Conservation (phyloP, 164 flowering plant species). For the Cinnamomum chago region DNA sequence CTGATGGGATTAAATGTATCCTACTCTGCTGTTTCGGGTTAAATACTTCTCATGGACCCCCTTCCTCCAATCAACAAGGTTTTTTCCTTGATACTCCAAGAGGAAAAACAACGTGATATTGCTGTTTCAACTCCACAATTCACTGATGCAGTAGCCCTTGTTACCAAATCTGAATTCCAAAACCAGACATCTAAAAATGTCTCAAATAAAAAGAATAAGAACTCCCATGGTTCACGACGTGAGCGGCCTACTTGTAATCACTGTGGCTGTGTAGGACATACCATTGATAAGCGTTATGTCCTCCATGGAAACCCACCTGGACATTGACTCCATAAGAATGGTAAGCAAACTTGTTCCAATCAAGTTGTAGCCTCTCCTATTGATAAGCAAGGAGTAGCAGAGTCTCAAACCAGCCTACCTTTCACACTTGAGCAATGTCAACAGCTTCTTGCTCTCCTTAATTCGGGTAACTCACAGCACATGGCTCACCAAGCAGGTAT, state of each 20-base stretch:
- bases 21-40: background rate
- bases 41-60: slow-evolving; percentile 5
- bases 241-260: background rate
- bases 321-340: background rate
- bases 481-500: background rate
- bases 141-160: no score
- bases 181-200: background rate
- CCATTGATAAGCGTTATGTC: slow-evolving; percentile 2
- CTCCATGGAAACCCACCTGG: slow-evolving; percentile 9
- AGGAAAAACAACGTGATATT: background rate
- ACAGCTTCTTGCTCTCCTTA: background rate
- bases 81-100: background rate
- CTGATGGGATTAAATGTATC: slow-evolving; percentile 6
- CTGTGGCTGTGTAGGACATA: background rate
- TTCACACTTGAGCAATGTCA: slow-evolving; percentile 7
- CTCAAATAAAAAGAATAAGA: background rate
- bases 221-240: background rate
- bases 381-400: no score
- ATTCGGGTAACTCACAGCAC: background rate
- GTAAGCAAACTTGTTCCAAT: background rate
- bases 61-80: background rate
- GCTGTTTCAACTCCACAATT: background rate
- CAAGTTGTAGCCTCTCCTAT: background rate
- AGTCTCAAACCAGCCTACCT: background rate
- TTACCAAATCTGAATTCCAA: background rate